Evolutionary conservation across 202 grass and related monocot genomes (phyloP), one percentile per base, ranked within the genome.

Genomic region (Sporobolus alterniflorus): DNA sequence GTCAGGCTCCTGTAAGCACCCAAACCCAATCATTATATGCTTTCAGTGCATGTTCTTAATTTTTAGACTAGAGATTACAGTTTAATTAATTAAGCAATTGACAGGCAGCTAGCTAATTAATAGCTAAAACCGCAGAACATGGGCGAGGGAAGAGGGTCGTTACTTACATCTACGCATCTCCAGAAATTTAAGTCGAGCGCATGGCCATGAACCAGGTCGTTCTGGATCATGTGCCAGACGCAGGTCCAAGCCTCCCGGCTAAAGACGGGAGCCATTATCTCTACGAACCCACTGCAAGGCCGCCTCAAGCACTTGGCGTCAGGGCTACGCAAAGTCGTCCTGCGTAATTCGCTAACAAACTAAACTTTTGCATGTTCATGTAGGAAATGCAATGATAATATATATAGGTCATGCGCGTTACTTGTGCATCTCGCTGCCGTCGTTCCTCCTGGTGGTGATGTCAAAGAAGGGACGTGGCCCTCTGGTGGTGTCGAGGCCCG

Each of bases 171-270:
- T 26, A 97, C 90, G 25, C 94, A 97, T 91, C 80, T 94, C 83
- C 85, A 83, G 82, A 97, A 89, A 49, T 93, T 87, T 50, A 52
- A 88, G 79, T 97, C 95, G 46, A 97, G 81, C 17, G 86, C 92
- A 88, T 88, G 89, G 77, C 92, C 95, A 51, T 97, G 95, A 56
- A 97, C 88, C 20, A 97, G 78, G 41, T 97, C 92, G 77, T 91
- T 97, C 92, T 94, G 94, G 67, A 97, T 90, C 89, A 97, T 87
- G 67, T 94, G 85, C 94, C 92, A 94, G 32, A 90, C 85, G 39
- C 94, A 97, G 10, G 69, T 69, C 94, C 94, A 97, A 10, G 94
- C 92, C 33, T 92, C 88, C 64, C 90, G 63, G 4, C 85, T 85
- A 63, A 97, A 97, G 20, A 97, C 94, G 1, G 94, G 76, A 15